phyloP scores from a whole-genome alignment of 371 early-diverging fungal species.

The Mortierella sp. region DNA sequence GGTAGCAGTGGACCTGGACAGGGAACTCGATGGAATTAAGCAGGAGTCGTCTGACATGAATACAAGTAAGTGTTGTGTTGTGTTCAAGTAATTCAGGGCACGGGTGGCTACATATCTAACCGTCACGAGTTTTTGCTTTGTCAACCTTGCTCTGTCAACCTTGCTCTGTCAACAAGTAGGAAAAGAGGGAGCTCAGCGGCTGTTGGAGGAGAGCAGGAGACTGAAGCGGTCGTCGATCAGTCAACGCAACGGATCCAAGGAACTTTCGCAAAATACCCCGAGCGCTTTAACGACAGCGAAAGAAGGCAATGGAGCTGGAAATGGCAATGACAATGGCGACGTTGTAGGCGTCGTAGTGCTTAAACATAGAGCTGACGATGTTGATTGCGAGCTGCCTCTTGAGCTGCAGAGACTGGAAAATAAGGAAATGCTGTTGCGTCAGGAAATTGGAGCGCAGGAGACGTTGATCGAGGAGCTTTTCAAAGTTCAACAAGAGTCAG shows the following conservation, averaged over 20 bases:
- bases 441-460: conserved; percentile 23
- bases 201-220: conserved; percentile 30
- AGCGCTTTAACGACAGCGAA: not conserved
- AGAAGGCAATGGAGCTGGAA: not conserved
- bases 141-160: no score
- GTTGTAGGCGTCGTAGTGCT: conserved; percentile 6
- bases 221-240: conserved; percentile 43
- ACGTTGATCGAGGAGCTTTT: conserved; percentile 32
- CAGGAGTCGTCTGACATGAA: no score
- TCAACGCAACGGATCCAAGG: conserved; percentile 14
- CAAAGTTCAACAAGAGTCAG: conserved; percentile 18
- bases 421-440: conserved; percentile 22
- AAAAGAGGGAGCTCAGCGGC: conserved; percentile 21
- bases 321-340: not conserved
- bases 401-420: conserved; percentile 27
- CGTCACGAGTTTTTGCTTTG: no score
- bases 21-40: not conserved
- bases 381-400: conserved; percentile 37
- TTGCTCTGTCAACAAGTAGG: conserved; percentile 7
- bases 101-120: no score
- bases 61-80: no score
- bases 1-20: conserved; percentile 12
- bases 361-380: conserved; percentile 38
- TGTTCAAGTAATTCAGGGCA: no score
- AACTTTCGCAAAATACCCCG: conserved; percentile 33